phyloP scores from a whole-genome alignment of 2,329 filamentous ascomycete species.

The Diaporthe sp. region DNA sequence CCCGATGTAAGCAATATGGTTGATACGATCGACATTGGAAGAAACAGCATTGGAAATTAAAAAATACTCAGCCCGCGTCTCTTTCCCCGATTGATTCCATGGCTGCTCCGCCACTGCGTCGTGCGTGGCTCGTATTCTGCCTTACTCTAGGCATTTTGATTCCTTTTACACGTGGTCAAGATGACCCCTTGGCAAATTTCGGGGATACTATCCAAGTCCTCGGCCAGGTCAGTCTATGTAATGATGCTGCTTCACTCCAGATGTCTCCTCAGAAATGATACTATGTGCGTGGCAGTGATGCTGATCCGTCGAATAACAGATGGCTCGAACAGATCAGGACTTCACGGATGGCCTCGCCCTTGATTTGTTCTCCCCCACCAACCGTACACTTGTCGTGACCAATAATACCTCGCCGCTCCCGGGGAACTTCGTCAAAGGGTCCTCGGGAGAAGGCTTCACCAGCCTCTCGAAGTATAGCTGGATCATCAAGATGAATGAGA shows the following conservation, averaged over 20 bases:
- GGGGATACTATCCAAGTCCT: constrained; percentile 11
- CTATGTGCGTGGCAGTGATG: background rate
- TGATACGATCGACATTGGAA: background rate
- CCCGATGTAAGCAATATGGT: background rate
- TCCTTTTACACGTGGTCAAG: background rate
- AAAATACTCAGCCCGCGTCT: too few relatives aligned
- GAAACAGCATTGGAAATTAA: too few relatives aligned
- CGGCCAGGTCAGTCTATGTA: constrained; percentile 5
- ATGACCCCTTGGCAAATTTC: constrained; percentile 12
- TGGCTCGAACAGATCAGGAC: constrained; percentile 23
- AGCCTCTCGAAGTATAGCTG: constrained; percentile 15
- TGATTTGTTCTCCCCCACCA: constrained; percentile 3
- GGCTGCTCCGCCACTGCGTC: background rate
- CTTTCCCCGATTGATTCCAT: background rate
- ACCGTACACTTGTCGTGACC: constrained; percentile 7
- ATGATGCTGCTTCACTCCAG: background rate
- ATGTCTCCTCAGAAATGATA: background rate
- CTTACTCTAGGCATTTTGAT: background rate
- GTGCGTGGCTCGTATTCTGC: background rate
- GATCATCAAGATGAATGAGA: constrained; percentile 27
- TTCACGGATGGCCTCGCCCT: constrained; percentile 15
- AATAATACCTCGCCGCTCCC: constrained; percentile 13
- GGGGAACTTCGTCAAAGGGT: constrained; percentile 18
- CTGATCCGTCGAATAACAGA: background rate
- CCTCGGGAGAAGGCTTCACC: constrained; percentile 1